These are phyloP conservation scores for Diddensiella transvaalensis DNA, from an alignment of 805 yeast genomes.

Conservation along the genomic window DNA sequence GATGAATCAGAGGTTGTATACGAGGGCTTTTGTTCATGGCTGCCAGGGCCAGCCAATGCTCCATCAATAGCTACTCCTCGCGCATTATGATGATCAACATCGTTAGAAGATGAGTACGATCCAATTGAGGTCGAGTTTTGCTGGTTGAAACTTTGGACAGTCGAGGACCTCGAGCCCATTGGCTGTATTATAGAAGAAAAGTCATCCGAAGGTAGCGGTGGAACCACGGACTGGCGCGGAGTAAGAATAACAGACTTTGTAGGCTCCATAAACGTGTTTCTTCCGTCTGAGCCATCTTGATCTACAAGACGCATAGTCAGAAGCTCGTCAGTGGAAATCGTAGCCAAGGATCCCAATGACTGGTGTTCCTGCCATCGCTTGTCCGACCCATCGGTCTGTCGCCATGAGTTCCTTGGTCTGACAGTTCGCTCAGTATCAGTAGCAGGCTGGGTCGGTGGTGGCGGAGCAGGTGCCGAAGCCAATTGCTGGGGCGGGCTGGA, in stretches of 20 bases:
- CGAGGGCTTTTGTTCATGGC: not conserved
- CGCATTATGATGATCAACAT: conserved; percentile 7
- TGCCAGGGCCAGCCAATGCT: not conserved
- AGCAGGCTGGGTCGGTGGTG: not conserved
- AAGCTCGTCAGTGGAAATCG: conserved; percentile 81
- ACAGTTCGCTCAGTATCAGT: conserved; percentile 29
- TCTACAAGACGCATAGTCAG: conserved; percentile 75
- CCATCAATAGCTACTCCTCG: not conserved
- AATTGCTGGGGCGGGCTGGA: conserved; percentile 37
- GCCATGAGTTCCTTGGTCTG: conserved; percentile 56
- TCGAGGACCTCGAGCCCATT: conserved; percentile 33
- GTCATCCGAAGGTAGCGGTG: conserved; percentile 26
- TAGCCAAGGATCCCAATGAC: conserved; percentile 69
- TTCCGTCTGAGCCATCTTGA: conserved; percentile 16
- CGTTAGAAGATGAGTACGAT: conserved; percentile 3
- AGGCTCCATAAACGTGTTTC: conserved; percentile 26
- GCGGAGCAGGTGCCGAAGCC: not conserved
- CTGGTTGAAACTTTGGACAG: conserved; percentile 18
- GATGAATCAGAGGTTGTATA: conserved; percentile 6
- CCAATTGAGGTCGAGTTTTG: conserved; percentile 7
- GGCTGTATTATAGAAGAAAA: conserved; percentile 31
- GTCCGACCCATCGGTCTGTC: conserved; percentile 40
- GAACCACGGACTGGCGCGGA: conserved; percentile 25
- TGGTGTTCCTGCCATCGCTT: conserved; percentile 50
- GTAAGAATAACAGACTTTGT: conserved; percentile 25